Base-by-base conservation (phyloP, 345 rosid genomes). In the Erodium maritimum region DNA sequence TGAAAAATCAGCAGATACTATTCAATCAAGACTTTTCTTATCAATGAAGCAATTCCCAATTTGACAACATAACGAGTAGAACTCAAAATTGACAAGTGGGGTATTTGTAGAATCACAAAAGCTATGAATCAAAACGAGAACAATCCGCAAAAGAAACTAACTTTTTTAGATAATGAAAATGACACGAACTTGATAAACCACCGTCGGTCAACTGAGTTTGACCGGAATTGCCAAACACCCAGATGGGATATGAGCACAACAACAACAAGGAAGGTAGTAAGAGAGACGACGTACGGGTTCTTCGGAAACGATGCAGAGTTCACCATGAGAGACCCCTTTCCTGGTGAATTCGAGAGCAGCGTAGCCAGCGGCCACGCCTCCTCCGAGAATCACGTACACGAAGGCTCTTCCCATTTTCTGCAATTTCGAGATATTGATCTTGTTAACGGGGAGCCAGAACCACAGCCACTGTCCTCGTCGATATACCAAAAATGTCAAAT, bases 331-430 rank as follows among this genome's bases (percentile, higher is more conserved):
- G 64, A 93, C 80, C 21, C 96, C 91, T 76, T 70, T 69, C 63
- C 71, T 76, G 19, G 88, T 72, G 80, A 89, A 85, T 75, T 93
- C 96, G 65, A 93, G 88, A 65, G 95, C 95, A 37, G 99, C 95
- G 72, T 89, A 93, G 4, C 99, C 99, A 73, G 95, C 94, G 42
- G 94, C 85, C 5, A 93, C 99, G 22, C 96, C 99, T 59, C 99
- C 99, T 25, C 99, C 99, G 1, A 93, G 72, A 60, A 89, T 89
- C 60, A 93, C 99, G 73, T 87, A 93, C 33, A 85, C 90, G 67
- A 87, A 93, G 25, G 91, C 99, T 78, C 99, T 89, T 63, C 96
- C 99, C 96, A 91, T 91, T 56, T 48, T 16, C 37, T 29, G 37
- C 37, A 11, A 29, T 29, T 29, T 11, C 5, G 37, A 29, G 37